Evolutionary conservation across 73 alveolate genomes (phyloP).

Genomic region (Diophrys appendiculata): DNA sequence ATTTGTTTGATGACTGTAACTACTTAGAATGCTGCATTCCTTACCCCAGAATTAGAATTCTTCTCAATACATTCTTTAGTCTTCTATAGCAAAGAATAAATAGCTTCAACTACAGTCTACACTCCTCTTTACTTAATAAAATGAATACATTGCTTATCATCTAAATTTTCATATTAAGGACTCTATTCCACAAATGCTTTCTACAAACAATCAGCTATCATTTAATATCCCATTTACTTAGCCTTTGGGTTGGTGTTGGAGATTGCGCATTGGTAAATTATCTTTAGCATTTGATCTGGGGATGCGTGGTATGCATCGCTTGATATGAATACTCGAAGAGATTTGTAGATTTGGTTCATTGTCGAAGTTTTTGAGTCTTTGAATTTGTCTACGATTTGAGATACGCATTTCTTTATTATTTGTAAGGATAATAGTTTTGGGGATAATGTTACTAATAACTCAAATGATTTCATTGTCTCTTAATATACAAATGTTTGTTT

Average conservation of each 20-base stretch:
- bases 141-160: no score
- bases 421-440: neutral
- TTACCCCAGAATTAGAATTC: neutral
- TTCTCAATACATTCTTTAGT: neutral
- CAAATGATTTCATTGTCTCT: neutral
- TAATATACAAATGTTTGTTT: neutral
- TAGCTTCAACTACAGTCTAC: no score
- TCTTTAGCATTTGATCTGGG: neutral
- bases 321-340: neutral
- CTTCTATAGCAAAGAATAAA: neutral
- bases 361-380: neutral
- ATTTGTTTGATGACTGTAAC: neutral
- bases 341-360: no score
- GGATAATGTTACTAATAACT: neutral
- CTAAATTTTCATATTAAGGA: no score
- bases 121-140: no score
- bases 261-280: neutral
- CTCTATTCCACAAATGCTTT: no score
- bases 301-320: neutral
- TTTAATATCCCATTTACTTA: no score
- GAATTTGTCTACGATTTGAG: neutral
- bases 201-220: no score
- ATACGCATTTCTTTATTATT: neutral
- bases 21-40: neutral
- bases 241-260: neutral